Base-by-base conservation (phyloP, 768 basidiomycete species). In the Gyrodon lividus region DNA sequence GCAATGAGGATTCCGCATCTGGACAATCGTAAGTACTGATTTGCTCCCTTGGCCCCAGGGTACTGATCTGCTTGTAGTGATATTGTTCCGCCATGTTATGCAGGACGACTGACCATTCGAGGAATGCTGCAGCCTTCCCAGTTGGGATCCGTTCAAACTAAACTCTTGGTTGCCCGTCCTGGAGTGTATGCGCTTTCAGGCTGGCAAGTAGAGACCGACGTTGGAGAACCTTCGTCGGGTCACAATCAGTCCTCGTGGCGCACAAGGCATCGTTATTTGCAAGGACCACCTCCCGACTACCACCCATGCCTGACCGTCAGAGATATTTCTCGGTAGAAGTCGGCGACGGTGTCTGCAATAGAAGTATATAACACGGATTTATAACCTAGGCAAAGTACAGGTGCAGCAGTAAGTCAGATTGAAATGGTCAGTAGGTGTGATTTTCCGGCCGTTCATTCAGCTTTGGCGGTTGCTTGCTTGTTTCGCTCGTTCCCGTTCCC, bases 191-290 rank as follows among this genome's bases (percentile, higher is more conserved):
- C 71, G 12, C 70, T 92, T 14, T 78, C 77, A 26, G 78, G 79
- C 5, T 96, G 92, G 91, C 72, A 70, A 35, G 58, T 89, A 9
- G 84, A 87, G 59, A 83, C 82, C 1, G 75, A 83, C 47, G 85
- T 87, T n/a, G 73, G 76, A 10, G 77, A 82, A 34, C 56, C 54
- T 19, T 49, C 19, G 20, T 44, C 49, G 17, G 43, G 48, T 53
- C 48, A 42, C 30, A 51, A 48, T n/a, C 43, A 48, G 23, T 52
- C 52, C 10, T 5, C 51, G 16, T 74, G 74, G 75, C 58, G 52
- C 48, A 68, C 72, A 5, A 65, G 73, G 56, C 71, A 70, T 26
- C 68, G 65, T 35, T 79, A 79, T 55, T 52, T 72, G 42, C 75
- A 77, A 56, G 63, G 67, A 10, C 65, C 74, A 13, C 60, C 55